Conservation (phyloP, 257 asterid species). For the Capsicum pubescens region DNA sequence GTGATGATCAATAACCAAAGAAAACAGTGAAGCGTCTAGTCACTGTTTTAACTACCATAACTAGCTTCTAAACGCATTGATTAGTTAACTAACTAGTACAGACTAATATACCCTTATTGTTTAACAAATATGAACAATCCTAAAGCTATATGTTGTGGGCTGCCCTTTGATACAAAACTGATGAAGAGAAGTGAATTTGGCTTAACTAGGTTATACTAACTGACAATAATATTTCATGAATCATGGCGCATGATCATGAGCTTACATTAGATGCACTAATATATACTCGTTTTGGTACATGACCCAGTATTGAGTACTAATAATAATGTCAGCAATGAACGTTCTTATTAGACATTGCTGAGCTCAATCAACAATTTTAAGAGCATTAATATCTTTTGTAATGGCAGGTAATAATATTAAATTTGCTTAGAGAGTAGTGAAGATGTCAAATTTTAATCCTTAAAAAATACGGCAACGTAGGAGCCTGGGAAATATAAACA, state of each 20-base stretch:
- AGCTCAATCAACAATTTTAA: neutral
- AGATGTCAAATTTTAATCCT: no score
- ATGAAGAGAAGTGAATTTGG: neutral
- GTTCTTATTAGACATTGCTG: neutral
- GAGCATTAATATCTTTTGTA: neutral
- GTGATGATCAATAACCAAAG: no score
- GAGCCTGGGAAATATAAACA: neutral
- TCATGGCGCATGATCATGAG: neutral
- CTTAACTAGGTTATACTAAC: neutral
- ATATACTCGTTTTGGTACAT: neutral
- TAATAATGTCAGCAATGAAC: neutral
- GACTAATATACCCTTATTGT: no score
- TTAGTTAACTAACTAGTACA: no score
- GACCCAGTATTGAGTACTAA: neutral
- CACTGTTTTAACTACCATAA: no score
- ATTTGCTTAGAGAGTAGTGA: no score
- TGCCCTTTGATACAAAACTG: neutral
- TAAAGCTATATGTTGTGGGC: neutral
- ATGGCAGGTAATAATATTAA: constrained; percentile 38
- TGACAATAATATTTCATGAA: neutral
- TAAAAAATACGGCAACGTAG: no score
- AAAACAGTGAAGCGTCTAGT: no score
- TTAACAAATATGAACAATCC: neutral
- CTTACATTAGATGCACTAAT: neutral
- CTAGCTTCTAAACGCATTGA: no score